Percentiles rank a stretch among this genome's conserved stretches.
Conservation (phyloP, 2,329 filamentous ascomycete genomes). For the Sarocladium strictum region DNA sequence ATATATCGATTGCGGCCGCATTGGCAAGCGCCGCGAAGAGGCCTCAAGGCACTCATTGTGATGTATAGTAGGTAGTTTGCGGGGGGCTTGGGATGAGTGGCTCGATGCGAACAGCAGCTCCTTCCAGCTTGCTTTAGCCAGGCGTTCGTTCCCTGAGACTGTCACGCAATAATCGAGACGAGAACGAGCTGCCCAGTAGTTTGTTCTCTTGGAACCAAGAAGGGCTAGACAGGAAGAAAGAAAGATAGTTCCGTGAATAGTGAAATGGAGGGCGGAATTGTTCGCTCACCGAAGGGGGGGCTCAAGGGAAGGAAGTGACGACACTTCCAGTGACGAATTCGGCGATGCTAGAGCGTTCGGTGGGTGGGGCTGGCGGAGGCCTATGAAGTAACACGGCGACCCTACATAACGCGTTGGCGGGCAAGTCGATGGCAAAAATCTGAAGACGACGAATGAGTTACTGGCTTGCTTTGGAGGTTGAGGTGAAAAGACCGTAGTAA, state of each 20-base stretch:
- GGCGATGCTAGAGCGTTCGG: slow-evolving; percentile 7
- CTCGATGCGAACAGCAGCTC: neutral
- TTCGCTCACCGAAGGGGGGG: too few species aligned
- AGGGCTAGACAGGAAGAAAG: neutral
- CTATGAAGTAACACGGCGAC: slow-evolving; percentile 8
- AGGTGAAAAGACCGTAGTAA: too few species aligned
- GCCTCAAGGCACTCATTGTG: slow-evolving; percentile 41
- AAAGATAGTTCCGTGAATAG: neutral
- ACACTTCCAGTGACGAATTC: slow-evolving; percentile 8
- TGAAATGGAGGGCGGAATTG: neutral
- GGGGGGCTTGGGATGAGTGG: neutral
- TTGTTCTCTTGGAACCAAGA: too few species aligned
- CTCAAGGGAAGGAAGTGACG: neutral
- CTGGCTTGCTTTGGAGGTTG: too few species aligned
- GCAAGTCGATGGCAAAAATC: neutral
- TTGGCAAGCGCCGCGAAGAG: slow-evolving; percentile 70
- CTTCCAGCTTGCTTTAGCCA: neutral
- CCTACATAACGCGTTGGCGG: neutral
- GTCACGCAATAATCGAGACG: too few species aligned
- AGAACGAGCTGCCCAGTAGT: too few species aligned
- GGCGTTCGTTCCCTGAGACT: too few species aligned
- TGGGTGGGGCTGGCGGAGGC: slow-evolving; percentile 5
- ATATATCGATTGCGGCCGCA: slow-evolving; percentile 83
- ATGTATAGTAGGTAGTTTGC: neutral
- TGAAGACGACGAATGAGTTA: neutral